phyloP scores from a whole-genome alignment of 1,139 yeast species.

The Suhomyces bolitotheri region DNA sequence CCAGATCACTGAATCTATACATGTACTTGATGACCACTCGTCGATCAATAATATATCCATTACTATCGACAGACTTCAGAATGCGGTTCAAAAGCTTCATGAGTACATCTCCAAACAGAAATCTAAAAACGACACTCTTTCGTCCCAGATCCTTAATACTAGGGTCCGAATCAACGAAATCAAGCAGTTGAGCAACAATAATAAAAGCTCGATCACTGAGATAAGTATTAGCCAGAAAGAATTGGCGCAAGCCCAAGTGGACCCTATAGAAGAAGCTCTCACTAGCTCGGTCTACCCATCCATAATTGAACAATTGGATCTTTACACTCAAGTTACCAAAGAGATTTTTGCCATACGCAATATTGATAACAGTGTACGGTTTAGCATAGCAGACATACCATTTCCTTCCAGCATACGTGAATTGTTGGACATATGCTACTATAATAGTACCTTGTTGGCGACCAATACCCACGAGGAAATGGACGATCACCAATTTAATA shows the following conservation, averaged over 20 bases:
- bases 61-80: slow-evolving; percentile 4
- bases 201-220: slow-evolving; percentile 18
- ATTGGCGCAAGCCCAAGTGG: slow-evolving; percentile 29
- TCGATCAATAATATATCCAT: slow-evolving; percentile 15
- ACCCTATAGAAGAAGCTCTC: slow-evolving; percentile 29
- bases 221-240: slow-evolving; percentile 29
- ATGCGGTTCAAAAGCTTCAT: slow-evolving; percentile 14
- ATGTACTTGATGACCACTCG: slow-evolving; percentile 13
- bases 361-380: slow-evolving; percentile 23
- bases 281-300: slow-evolving; percentile 24
- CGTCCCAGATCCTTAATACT: slow-evolving; percentile 27
- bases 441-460: slow-evolving; percentile 18
- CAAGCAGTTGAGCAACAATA: slow-evolving; percentile 21
- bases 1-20: slow-evolving; percentile 16
- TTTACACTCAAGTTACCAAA: slow-evolving; percentile 21
- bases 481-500: slow-evolving; percentile 16
- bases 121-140: slow-evolving; percentile 27
- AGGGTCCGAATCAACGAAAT: slow-evolving; percentile 29
- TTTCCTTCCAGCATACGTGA: slow-evolving; percentile 38
- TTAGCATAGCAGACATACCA: slow-evolving; percentile 37
- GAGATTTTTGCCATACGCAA: slow-evolving; percentile 33
- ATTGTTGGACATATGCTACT: slow-evolving; percentile 33
- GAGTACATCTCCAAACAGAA: slow-evolving; percentile 24
- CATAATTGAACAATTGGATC: slow-evolving; percentile 21
- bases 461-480: slow-evolving; percentile 10